Base-by-base conservation (phyloP, 2,329 filamentous ascomycete species). In the Metarhizium guizhouense region DNA sequence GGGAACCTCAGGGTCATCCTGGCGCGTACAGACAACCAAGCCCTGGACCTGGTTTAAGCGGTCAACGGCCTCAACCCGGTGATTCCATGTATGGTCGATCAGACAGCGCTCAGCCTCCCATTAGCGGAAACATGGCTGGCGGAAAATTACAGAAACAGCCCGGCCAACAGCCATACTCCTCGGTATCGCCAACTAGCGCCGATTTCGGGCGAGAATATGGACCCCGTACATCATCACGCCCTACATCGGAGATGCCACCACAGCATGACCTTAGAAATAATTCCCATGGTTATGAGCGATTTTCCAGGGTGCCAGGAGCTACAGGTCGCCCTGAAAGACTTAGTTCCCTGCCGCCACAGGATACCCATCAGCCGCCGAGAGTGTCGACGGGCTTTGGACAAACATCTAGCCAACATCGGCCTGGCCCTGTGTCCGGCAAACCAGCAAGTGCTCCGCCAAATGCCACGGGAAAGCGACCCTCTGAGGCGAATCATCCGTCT, bases 1-100 rank as follows among this genome's bases (percentile, higher is more conserved):
- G 74, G 71, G 74, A 76, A 34, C 69, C 70, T 18, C 76, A 76
- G 59, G 62, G 67, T 16, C 70, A 57, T n/a, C 20, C 13, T n/a
- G 61, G 58, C n/a, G 73, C 69, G 1, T 76, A 77, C 58, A 68
- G 73, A 32, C 69, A 73, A 51, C 64, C 68, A 13, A 76, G 67
- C 59, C 74, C 70, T 60, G 74, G 66, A 42, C 61, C 53, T 8
- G 55, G 56, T 30, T 56, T 57, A n/a, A 36, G 38, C 18, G 54
- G 54, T 14, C 57, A 57, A 18, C 52, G 57, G 18, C 60, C 59
- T 34, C 59, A 63, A 57, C 53, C 63, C 54, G 51, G 53, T 36
- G 60, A 67, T 10, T 60, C 61, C 20, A n/a, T 55, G 55, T 56
- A 65, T 45, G 47, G 55, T 14, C 48, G 64, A 47, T 65, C 67